Evolutionary conservation across 1,284 basidiomycete species (phyloP).

Genomic region (Ustilago shanxiensis): DNA sequence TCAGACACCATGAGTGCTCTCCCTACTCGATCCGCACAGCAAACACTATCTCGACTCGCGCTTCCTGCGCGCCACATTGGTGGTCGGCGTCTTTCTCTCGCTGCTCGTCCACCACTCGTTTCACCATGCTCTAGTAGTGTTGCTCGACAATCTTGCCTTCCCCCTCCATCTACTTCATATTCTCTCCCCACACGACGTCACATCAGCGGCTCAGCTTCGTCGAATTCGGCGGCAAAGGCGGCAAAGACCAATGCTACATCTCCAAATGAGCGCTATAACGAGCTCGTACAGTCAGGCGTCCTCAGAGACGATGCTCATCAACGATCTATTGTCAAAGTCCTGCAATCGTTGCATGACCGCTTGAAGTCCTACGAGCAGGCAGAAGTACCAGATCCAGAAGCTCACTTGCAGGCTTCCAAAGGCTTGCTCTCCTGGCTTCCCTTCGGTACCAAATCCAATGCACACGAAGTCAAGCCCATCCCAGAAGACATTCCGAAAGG

Average conservation of each 20-base stretch:
- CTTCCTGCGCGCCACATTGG: conserved; percentile 28
- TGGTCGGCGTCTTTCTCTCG: conserved; percentile 22
- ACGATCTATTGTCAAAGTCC: conserved; percentile 81
- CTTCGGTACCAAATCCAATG: conserved; percentile 31
- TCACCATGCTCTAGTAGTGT: background rate
- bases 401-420: conserved; percentile 37
- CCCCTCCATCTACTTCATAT: background rate
- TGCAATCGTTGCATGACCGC: conserved; percentile 84
- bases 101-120: conserved; percentile 13
- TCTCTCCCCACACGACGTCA: background rate
- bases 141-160: background rate
- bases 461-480: conserved; percentile 39
- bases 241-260: conserved; percentile 26
- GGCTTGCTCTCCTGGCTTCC: conserved; percentile 51
- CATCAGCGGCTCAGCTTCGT: conserved; percentile 5
- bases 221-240: conserved; percentile 22
- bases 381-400: conserved; percentile 56
- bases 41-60: conserved; percentile 3
- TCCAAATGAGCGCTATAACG: conserved; percentile 80
- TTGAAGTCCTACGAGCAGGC: conserved; percentile 76
- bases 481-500: conserved; percentile 81
- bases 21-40: background rate
- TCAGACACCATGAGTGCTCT: conserved; percentile 23
- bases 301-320: conserved; percentile 86
- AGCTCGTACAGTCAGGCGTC: conserved; percentile 79